Base-by-base conservation (phyloP, 1,284 basidiomycete species). In the Moesziomyces sp. region DNA sequence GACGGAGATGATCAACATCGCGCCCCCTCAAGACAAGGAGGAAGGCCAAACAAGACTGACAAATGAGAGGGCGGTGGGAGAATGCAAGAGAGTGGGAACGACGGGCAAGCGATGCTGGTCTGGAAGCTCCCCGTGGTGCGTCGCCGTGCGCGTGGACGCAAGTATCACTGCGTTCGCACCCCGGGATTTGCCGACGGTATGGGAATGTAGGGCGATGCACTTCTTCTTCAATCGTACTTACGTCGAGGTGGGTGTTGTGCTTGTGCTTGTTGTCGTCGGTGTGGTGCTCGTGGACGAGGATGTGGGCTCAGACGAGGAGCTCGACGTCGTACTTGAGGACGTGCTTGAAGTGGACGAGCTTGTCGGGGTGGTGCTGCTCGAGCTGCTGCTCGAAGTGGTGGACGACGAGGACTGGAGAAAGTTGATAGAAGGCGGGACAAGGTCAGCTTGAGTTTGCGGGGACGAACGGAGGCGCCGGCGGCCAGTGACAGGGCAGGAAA, bases 221-320 rank as follows among this genome's bases (percentile, higher is more conserved):
- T 47, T 42, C 21, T 46, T 28, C 35, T 19, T 9, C n/a, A 53
- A 23, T 42, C 10, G n/a, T 46, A 67, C 70, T 75, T 64, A 76
- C 70, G 64, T 58, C n/a, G 70, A 52, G n/a, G 64, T 59, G 40
- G 59, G 53, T 30, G 60, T 50, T 24, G 57, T 42, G 42, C 50
- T 65, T 46, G 74, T 76, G 46, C 51, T 58, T 19, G 62, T 34
- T 11, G 61, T 60, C 24, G 52, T 54, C 11, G 63, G 54, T 23
- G 38, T 40, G 14, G 47, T 35, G 21, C 38, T 67, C 21, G 64
- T 53, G 23, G 58, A 50, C 4, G 64, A 28, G 1, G 51, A 46
- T 34, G 58, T 34, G 24, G 34, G 47, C 9, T 23, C 46, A 11
- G 48, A 54, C n/a, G 61, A 45, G 18, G 66, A 53, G 26, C 40